Base-by-base conservation (phyloP, 73 alveolate genomes). In the Symbiodinium natans region DNA sequence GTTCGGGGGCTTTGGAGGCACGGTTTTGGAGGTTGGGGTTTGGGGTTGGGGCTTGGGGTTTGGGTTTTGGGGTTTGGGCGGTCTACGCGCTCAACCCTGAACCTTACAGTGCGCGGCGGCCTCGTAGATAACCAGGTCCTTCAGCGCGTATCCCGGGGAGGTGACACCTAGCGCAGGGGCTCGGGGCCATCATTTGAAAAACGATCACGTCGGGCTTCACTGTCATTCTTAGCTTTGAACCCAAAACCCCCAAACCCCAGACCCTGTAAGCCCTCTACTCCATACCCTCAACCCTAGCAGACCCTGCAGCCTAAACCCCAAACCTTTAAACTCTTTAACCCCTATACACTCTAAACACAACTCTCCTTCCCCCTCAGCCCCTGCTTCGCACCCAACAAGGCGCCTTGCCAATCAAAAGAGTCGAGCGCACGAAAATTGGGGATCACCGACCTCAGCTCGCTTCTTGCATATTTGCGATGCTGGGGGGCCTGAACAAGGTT, bases 121-220 rank as follows among this genome's bases (percentile, higher is more conserved):
- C 96, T 89, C 96, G 29, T 89, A 89, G 87, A 89, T 89, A 87
- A 89, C 38, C 40, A 89, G 83, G 52, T 89, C 96, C 38, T 89
- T 83, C 77, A 89, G 48, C 39, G 73, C 86, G 52, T 89, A 41
- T 39, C 96, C 96, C 11, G 96, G 96, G 13, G 96, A 89, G 68
- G 96, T 63, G 77, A 89, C 96, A n/a, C 96, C 95, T 89, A 68
- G 83, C 59, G 54, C n/a, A n/a, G n/a, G n/a, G n/a, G n/a, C n/a
- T n/a, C n/a, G n/a, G n/a, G n/a, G n/a, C n/a, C n/a, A n/a, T n/a
- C n/a, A n/a, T n/a, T n/a, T n/a, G n/a, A n/a, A n/a, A n/a, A n/a
- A n/a, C n/a, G n/a, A n/a, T n/a, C n/a, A n/a, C n/a, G n/a, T n/a
- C n/a, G n/a, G n/a, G n/a, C n/a, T n/a, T n/a, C n/a, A n/a, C n/a